These are phyloP conservation scores for Serendipita sp. DNA, from an alignment of 768 basidiomycete genomes.

Conservation along the genomic window DNA sequence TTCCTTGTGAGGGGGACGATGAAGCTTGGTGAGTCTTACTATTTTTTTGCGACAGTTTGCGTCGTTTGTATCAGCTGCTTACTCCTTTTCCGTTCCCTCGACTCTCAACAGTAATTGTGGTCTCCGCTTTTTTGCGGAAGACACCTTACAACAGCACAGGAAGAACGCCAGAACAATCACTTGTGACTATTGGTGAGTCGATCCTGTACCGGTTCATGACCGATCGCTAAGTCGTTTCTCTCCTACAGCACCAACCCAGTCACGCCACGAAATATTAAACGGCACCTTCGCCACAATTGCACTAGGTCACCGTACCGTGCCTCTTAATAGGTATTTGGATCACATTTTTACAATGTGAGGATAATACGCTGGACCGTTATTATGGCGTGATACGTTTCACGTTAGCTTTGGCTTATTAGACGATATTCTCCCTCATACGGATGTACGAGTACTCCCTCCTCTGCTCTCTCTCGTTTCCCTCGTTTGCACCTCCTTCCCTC, in stretches of 20 bases:
- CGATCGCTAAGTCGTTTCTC: background rate
- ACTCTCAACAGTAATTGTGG: background rate
- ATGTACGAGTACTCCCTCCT: too few species aligned
- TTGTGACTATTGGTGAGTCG: background rate
- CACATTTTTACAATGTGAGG: too few species aligned
- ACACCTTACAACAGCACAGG: background rate
- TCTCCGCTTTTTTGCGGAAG: constrained; percentile 1
- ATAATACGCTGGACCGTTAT: too few species aligned
- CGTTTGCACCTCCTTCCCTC: too few species aligned
- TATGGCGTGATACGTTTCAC: too few species aligned
- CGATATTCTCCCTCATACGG: too few species aligned
- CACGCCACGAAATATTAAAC: background rate
- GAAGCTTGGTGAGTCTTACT: background rate
- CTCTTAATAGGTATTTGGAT: too few species aligned
- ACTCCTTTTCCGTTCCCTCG: background rate
- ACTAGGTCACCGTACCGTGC: background rate
- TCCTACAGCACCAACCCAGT: background rate
- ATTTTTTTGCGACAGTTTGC: background rate
- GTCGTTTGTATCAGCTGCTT: background rate
- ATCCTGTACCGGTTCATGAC: background rate
- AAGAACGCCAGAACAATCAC: background rate
- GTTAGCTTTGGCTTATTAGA: too few species aligned
- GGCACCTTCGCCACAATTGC: background rate
- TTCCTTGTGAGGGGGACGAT: background rate
- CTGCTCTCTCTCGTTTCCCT: too few species aligned